Conservation (phyloP, 768 basidiomycete species). For the Tylopilus intermedius region DNA sequence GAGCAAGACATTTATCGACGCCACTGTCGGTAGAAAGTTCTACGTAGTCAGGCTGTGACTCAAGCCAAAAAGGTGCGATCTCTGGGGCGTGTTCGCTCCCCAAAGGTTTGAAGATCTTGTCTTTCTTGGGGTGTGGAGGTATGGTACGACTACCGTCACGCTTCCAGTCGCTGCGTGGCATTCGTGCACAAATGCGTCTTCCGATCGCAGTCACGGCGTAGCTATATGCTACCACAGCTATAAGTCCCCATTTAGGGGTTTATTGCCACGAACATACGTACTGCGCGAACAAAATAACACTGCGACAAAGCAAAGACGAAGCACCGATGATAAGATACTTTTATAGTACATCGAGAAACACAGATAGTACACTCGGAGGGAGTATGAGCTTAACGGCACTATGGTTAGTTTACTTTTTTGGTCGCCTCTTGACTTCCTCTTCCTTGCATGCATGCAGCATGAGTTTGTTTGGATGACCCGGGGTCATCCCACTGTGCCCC, state of each 20-base stretch:
- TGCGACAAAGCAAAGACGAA: background rate
- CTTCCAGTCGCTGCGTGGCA: too few relatives aligned
- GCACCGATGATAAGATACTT: conserved; percentile 3
- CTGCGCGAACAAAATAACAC: background rate
- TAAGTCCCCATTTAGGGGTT: background rate
- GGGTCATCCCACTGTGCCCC: conserved; percentile 81
- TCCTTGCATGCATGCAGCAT: conserved; percentile 84
- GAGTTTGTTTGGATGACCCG: conserved; percentile 66
- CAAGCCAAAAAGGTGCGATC: too few relatives aligned
- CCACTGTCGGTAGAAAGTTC: too few relatives aligned
- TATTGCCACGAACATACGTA: background rate
- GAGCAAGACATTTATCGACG: too few relatives aligned
- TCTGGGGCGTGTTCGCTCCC: too few relatives aligned
- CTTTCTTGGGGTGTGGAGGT: too few relatives aligned
- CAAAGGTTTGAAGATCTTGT: too few relatives aligned
- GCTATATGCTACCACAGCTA: background rate
- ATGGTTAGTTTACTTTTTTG: conserved; percentile 26
- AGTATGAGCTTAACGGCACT: conserved; percentile 2
- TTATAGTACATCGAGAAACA: conserved; percentile 15
- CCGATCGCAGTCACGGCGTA: background rate
- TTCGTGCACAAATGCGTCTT: too few relatives aligned
- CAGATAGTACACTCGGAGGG: background rate
- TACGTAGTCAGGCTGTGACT: too few relatives aligned
- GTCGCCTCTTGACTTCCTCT: conserved; percentile 74
- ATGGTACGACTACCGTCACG: too few relatives aligned